Evolutionary conservation across 495 filamentous ascomycete genomes (phyloP), one percentile per base, ranked within the genome.

Genomic region (Penicillium turbatum): DNA sequence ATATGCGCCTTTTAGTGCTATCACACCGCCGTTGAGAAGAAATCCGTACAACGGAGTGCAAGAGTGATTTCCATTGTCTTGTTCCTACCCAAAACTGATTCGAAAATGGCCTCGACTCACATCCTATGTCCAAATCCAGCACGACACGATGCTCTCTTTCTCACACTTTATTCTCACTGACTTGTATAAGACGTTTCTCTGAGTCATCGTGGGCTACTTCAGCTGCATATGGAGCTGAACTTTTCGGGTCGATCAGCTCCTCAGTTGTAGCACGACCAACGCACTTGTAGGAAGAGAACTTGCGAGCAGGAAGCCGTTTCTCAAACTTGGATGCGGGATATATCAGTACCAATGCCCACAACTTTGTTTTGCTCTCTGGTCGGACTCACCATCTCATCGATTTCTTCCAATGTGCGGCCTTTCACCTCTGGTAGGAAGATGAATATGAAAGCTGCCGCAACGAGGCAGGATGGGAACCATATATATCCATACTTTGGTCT

Each of bases 401-500:
- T 55, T 11, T 57, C 59, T 26, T 57, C 54, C 38, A 82, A 62
- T 3, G 74, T 80, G 27, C 77, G 68, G 0, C 77, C 81, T 36
- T 76, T 79, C 2, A 78, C 73, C 54, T 80, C 77, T 8, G 76
- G 76, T 0, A 79, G 65, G 32, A 72, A 73, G 35, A 72, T 71
- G 24, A 48, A 73, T 1, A 72, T 70, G 60, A 72, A 81, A n/a
- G 72, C 57, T 9, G 58, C 53, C 26, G 58, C 29, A 9, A 61
- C 47, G 5, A 60, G 51, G 35, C 57, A 61, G 3, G 61, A 64
- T 5, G 57, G 61, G 24, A 64, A 66, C 69, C 69, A 76, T 45
- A 82, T 83, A 61, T 81, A 84, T 5, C 78, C 77, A 37, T 79
- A 79, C 54, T 74, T 80, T 7, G 78, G 77, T 2, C 80, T 84